Evolutionary conservation across 1,284 basidiomycete genomes (phyloP).

Genomic region (Anthracocystis walkeri): DNA sequence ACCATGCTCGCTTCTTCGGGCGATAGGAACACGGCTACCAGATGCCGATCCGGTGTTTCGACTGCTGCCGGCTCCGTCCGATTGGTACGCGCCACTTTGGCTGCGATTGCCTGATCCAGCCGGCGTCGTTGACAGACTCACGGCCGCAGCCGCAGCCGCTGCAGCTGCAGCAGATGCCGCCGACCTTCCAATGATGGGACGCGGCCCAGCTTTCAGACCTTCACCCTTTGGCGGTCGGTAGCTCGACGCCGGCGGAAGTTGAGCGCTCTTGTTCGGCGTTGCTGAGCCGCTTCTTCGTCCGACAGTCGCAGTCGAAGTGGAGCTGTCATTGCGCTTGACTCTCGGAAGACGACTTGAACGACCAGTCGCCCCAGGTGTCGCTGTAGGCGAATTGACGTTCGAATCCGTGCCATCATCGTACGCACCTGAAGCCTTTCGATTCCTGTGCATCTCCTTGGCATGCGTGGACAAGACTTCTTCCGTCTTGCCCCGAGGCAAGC

Average conservation of each 20-base stretch:
- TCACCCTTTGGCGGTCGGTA: slow-evolving; percentile 44
- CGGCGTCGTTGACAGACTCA: slow-evolving; percentile 9
- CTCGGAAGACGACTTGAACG: slow-evolving; percentile 42
- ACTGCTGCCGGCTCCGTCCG: slow-evolving; percentile 31
- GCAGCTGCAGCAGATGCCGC: slow-evolving; percentile 36
- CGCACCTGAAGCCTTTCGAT: slow-evolving; percentile 23
- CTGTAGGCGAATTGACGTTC: slow-evolving; percentile 19
- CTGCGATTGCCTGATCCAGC: slow-evolving; percentile 12
- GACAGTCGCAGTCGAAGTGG: slow-evolving; percentile 25
- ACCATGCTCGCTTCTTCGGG: slow-evolving; percentile 41
- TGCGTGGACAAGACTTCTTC: slow-evolving; percentile 64
- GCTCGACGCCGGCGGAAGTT: slow-evolving; percentile 40
- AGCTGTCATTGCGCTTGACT: slow-evolving; percentile 43
- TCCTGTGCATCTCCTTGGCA: slow-evolving; percentile 18
- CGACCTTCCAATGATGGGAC: slow-evolving; percentile 49
- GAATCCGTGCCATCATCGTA: slow-evolving; percentile 21
- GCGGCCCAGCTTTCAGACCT: slow-evolving; percentile 47
- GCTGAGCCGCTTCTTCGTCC: slow-evolving; percentile 37
- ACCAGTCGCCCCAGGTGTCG: slow-evolving; percentile 3
- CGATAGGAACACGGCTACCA: slow-evolving; percentile 44
- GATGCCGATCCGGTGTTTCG: slow-evolving; percentile 17
- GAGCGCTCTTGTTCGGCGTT: slow-evolving; percentile 25
- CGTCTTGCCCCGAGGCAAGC: slow-evolving; percentile 79
- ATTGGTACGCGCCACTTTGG: slow-evolving; percentile 37
- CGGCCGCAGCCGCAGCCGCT: slow-evolving; percentile 18